A percentile compares a stretch with the other conserved stretches of the same genome.
phyloP scores from a whole-genome alignment of 106 monocot species.

The Dendrobium catenatum region DNA sequence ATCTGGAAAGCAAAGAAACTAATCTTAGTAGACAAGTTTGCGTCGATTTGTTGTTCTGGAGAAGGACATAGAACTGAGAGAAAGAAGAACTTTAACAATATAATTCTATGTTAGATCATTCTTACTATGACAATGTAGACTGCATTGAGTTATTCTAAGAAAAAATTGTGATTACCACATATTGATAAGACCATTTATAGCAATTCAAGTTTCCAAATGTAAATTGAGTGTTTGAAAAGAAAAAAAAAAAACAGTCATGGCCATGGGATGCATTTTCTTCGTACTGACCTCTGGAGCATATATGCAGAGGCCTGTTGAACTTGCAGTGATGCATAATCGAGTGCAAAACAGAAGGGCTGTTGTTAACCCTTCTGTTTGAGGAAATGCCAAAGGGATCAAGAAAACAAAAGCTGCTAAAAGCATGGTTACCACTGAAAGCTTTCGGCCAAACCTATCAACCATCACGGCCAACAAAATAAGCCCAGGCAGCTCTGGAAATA shows the following conservation, averaged over 20 bases:
- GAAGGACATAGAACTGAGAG: no score
- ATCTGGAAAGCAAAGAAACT: slow-evolving; percentile 16
- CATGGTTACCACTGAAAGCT: slow-evolving; percentile 51
- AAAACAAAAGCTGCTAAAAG: slow-evolving; percentile 46
- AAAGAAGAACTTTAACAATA: no score
- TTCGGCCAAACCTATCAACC: slow-evolving; percentile 71
- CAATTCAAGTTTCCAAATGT: no score
- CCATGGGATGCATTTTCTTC: neutral
- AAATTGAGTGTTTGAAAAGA: no score
- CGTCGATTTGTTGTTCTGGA: neutral
- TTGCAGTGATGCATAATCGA: slow-evolving; percentile 59
- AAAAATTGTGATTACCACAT: no score
- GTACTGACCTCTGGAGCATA: slow-evolving; percentile 83
- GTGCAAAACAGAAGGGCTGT: slow-evolving; percentile 63
- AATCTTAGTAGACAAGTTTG: neutral
- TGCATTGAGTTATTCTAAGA: no score
- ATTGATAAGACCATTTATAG: no score
- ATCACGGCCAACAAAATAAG: slow-evolving; percentile 46
- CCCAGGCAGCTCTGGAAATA: slow-evolving; percentile 69
- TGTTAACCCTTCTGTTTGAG: slow-evolving; percentile 29
- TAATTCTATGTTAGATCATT: no score
- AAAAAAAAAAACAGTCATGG: neutral
- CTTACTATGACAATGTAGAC: no score
- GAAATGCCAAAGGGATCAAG: slow-evolving; percentile 41
- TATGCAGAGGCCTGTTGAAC: slow-evolving; percentile 53